Evolutionary conservation across 192 early-diverging fungal genomes (phyloP), one percentile per base, ranked within the genome.

Genomic region (Coemansia interrupta): DNA sequence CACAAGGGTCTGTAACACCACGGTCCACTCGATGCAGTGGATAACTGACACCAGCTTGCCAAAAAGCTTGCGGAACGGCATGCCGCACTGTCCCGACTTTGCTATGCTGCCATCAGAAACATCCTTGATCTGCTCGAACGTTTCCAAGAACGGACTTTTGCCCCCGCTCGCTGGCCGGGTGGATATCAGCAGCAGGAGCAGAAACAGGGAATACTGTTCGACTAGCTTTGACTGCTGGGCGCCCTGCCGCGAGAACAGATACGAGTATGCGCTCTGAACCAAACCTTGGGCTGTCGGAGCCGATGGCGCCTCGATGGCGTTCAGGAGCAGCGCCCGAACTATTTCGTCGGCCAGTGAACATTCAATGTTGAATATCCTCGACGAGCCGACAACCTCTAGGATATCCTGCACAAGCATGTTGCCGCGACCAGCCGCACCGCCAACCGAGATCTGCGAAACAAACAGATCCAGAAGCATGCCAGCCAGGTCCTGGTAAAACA

Each of bases 21-120:
- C 39, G 0, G 76, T 54, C 69, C 70, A 79, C 28, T 72, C 76
- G 43, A 60, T 28, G 4, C 59, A 53, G 14, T 55, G 44, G 20
- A 65, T 40, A n/a, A 69, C 66, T 10, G 51, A 57, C 3, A 69
- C 53, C 23, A 63, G 18, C 12, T 68, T 67, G 2, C 54, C 45
- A 63, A 79, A 79, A 39, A 79, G 47, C 53, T 43, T 68, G 51
- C 63, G 62, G 30, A 79, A 79, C 12, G 76, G 48, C 30, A 79
- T 54, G 0, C 45, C 63, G 17, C 38, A 63, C 26, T 45, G 23
- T 7, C 48, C 45, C 0, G 55, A 20, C 54, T 56, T 63, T 23
- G 36, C 41, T n/a, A 29, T 45, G 14, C 52, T 23, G 32, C n/a
- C 28, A 13, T 73, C 66, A 0, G 76, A 60, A 4, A 44, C 30